Base-by-base conservation (phyloP, 2,329 filamentous ascomycete genomes). In the Botrytis byssoidea region DNA sequence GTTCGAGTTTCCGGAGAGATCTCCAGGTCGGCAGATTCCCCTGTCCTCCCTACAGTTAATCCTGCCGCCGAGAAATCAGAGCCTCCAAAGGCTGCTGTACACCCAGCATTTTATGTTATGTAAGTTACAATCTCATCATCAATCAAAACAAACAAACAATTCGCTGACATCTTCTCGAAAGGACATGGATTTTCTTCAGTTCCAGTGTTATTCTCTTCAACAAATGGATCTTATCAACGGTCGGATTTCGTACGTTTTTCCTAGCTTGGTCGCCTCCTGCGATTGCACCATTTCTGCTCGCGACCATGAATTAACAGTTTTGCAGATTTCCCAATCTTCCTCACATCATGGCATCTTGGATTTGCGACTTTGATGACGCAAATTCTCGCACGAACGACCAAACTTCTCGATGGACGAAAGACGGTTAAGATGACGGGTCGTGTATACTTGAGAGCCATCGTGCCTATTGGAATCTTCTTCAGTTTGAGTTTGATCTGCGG, bases 181-280 rank as follows among this genome's bases (percentile, higher is more conserved):
- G 95, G 80, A 87, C 91, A 79, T 99, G 96, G 96, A 98, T 99
- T 82, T 86, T 91, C 74, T 88, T 98, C 83, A 97, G 93, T 81
- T 97, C 94, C 61, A 93, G 92, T 80, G 94, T 98, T 82, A 99
- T 99, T 83, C 87, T 99, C 76, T 98, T 98, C 91, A 98, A 99
- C 91, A 99, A 99, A 89, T 97, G 93, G 90, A 94, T 99, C 80
- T 88, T 98, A 76, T 91, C 95, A 80, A 95, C 92, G 57, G 88
- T 92, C 76, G 88, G 93, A 76, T 98, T 98, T 86, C 89, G 92
- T 93, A 88, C 86, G 91, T 83, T 77, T 29, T 51, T 42, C 61
- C 32, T 32, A n/a, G 25, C 29, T 61, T 18, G 22, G n/a, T 65
- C 42, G 25, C 22, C 25, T 57, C 22, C 35, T 35, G 55, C 51